These are phyloP conservation scores for Mycosphaerelloides madeirae DNA, from an alignment of 2,329 filamentous ascomycete species.

Conservation along the genomic window DNA sequence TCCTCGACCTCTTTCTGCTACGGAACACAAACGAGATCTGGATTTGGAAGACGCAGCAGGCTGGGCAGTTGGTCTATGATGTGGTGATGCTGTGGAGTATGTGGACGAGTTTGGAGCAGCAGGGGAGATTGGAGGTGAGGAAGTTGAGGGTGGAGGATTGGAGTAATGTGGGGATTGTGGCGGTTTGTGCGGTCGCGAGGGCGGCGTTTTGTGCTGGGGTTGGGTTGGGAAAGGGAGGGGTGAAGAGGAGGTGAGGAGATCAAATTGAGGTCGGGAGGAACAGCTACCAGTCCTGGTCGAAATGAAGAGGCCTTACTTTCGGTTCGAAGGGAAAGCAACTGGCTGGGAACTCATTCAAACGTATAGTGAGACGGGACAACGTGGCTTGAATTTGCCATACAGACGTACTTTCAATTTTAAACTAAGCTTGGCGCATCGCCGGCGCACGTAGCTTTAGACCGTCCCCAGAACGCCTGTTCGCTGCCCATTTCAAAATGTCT, in stretches of 20 bases:
- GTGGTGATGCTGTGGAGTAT: conserved; percentile 11
- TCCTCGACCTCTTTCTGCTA: conserved; percentile 14
- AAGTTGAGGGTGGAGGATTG: conserved; percentile 11
- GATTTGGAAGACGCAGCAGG: conserved; percentile 17
- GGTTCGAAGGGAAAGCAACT: too few relatives aligned
- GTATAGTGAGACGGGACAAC: too few relatives aligned
- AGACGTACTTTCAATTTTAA: conserved; percentile 1
- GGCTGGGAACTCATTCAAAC: too few relatives aligned
- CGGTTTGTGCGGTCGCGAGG: conserved; percentile 10
- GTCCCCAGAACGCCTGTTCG: conserved; percentile 3
- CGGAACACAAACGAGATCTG: conserved; percentile 12
- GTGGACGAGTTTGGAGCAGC: conserved; percentile 5
- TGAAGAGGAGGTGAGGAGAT: conserved; percentile 2
- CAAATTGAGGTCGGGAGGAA: too few relatives aligned
- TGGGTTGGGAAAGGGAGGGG: conserved; percentile 1
- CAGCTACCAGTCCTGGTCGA: too few relatives aligned
- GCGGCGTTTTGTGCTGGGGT: conserved; percentile 10
- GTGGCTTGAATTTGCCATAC: too few relatives aligned
- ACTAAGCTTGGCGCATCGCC: conserved; percentile 4
- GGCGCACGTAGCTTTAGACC: conserved; percentile 2
- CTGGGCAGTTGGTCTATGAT: conserved; percentile 13
- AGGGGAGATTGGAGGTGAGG: conserved; percentile 7
- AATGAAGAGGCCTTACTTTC: too few relatives aligned
- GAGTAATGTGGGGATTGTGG: conserved; percentile 9
- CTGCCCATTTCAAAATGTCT: not conserved